Evolutionary conservation across 2,329 filamentous ascomycete genomes (phyloP), one percentile per base, ranked within the genome.

Genomic region (Dactylellina sp.): DNA sequence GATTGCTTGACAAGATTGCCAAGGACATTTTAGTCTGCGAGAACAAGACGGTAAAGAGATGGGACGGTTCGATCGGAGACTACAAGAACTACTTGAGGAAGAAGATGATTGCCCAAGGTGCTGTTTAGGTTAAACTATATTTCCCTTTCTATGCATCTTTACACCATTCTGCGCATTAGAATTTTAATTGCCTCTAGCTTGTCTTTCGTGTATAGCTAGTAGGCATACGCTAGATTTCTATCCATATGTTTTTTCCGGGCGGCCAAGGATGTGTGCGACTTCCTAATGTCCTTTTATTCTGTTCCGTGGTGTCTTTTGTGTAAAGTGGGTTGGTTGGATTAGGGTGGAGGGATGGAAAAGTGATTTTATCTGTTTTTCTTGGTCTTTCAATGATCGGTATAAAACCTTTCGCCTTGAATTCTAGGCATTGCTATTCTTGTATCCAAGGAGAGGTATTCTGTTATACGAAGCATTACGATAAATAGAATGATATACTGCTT

Each of bases 11-110:
- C 88, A 97, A 97, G 87, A 98, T 99, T 82, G 95, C 95, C 79
- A 99, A 99, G 87, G 92, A 99, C 83, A 99, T 99, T 83, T 89
- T 99, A 84, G 95, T 99, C 65, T 99, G 96, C 84, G 95, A 99
- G 85, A 93, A 99, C 89, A 93, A 93, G 87, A 93, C 93, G 12
- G 93, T 98, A 79, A 89, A 87, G 79, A 84, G 88, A 79, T 99
- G 95, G 95, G 89, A 94, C 76, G 94, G 94, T 79, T 85, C 84
- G 77, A 99, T 99, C 80, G 90, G 89, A 78, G 89, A 93, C 74
- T 99, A 99, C 91, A 99, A 99, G 91, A 91, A 96, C 85, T 89
- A 97, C 84, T 87, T 99, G 80, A 90, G 94, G 82, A 98, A 98
- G 89, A 98, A 98, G 92, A 99, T 99, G 95, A 84, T 97, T 80